Base-by-base conservation (phyloP, 179 eudicot species). In the Silene noctiflora region DNA sequence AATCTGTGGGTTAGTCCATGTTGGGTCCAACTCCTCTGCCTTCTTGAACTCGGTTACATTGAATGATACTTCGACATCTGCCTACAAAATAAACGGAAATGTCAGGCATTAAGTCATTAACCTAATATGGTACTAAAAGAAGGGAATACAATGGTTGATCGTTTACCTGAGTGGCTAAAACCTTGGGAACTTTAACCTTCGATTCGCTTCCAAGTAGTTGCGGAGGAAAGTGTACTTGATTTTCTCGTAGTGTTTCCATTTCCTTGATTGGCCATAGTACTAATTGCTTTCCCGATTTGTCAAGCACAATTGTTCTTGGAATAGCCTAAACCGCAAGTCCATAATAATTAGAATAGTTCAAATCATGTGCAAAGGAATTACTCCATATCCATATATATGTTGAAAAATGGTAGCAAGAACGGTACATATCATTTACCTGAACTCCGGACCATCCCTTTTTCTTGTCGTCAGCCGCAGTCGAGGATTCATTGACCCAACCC, bases 261-360 rank as follows among this genome's bases (percentile, higher is more conserved):
- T 91, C 98, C 19, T 62, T 21, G 31, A 93, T 44, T 9, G 96
- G 96, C 97, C 97, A 91, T 75, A 83, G 90, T 24, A 87, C 78
- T 76, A 93, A 75, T 20, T 93, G 92, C 19, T 84, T 87, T 6
- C 91, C 88, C 4, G 79, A 72, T 51, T 83, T 79, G 60, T 89
- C 88, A 4, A 89, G 88, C 81, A 81, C 82, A 21, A 91, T 22
- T 9, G 76, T 84, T 74, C 92, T 89, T 17, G 98, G 98, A 64
- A 93, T 77, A 20, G 82, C 82, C 94, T 93, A 68, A 53, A 17
- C 14, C 56, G 13, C 66, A 75, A 2, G 0, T 16, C 16, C 19
- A 20, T 3, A 24, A 14, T 35, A 9, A 8, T 58, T 6, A 11
- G 20, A n/a, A 2, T 6, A 33, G n/a, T 29, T 20, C n/a, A 21